These are phyloP conservation scores for Kodamaea restingae DNA, from an alignment of 805 yeast species.

Conservation along the genomic window DNA sequence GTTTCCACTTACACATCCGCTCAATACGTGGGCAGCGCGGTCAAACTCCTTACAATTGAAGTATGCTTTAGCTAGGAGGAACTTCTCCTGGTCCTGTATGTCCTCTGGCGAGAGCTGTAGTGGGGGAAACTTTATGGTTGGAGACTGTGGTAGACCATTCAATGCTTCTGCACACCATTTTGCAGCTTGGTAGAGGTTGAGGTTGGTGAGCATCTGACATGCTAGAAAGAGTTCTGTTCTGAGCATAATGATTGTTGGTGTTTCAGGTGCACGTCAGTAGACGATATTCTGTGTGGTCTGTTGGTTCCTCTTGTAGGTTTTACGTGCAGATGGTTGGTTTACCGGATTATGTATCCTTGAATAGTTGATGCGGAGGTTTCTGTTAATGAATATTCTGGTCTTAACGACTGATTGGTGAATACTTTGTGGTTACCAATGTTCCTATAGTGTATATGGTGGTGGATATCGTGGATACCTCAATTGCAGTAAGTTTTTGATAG, in stretches of 20 bases:
- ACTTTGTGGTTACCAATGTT: no score
- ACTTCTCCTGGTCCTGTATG: conserved; percentile 36
- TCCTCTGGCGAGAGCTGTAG: conserved; percentile 26
- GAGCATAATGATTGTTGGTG: not conserved
- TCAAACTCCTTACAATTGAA: conserved; percentile 85
- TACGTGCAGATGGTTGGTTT: no score
- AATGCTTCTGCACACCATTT: conserved; percentile 85
- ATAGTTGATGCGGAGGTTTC: no score
- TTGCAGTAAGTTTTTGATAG: no score
- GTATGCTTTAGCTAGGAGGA: conserved; percentile 63
- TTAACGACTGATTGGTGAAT: no score
- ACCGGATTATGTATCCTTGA: no score
- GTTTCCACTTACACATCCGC: conserved; percentile 46
- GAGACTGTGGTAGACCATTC: conserved; percentile 46
- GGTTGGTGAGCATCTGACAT: conserved; percentile 41
- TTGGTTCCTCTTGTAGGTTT: no score
- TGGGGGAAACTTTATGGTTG: conserved; percentile 10
- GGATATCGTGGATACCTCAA: no score
- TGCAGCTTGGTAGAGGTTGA: conserved; percentile 65
- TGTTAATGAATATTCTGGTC: no score
- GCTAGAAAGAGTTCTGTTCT: conserved; percentile 28
- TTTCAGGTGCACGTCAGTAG: not conserved
- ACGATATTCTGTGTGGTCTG: not conserved
- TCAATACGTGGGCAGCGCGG: conserved; percentile 61
- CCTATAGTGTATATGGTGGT: no score